Percentiles rank a stretch among this genome's conserved stretches.
phyloP scores from a whole-genome alignment of 495 filamentous ascomycete species.

The Aspergillus conjunctus region DNA sequence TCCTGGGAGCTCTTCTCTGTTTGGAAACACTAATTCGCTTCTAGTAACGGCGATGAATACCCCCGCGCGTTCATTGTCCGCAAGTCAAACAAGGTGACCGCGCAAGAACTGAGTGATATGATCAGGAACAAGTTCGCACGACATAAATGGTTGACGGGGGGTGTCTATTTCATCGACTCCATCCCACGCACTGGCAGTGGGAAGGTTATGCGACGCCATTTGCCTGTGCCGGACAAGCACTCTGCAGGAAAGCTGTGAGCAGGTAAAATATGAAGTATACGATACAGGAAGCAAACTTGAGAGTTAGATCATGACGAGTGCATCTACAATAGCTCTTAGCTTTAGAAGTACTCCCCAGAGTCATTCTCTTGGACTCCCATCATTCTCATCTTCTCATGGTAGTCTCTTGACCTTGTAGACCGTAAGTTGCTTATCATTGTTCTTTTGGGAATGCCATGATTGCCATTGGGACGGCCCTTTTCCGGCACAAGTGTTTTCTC shows the following conservation, averaged over 20 bases:
- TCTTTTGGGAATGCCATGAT: too few species aligned
- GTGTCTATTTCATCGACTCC: slow-evolving; percentile 13
- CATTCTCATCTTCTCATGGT: too few species aligned
- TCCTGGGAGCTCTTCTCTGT: background rate
- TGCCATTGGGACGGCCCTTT: too few species aligned
- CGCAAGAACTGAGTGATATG: slow-evolving; percentile 8
- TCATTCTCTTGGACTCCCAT: too few species aligned
- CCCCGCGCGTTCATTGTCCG: slow-evolving; percentile 17
- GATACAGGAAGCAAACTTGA: too few species aligned
- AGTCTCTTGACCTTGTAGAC: too few species aligned
- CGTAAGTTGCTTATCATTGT: too few species aligned
- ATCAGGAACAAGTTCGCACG: slow-evolving; percentile 7
- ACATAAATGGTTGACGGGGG: slow-evolving; percentile 17
- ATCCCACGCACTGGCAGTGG: slow-evolving; percentile 16
- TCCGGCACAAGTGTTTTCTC: too few species aligned
- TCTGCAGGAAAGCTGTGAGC: slow-evolving; percentile 1
- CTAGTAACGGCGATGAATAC: slow-evolving; percentile 15
- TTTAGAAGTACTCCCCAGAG: too few species aligned
- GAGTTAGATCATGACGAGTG: too few species aligned
- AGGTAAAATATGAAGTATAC: too few species aligned
- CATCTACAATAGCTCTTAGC: too few species aligned
- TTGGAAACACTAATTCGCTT: background rate
- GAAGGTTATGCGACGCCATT: slow-evolving; percentile 14
- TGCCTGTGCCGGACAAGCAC: background rate
- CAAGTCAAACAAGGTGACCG: slow-evolving; percentile 2